Percentiles rank a stretch among this genome's conserved stretches.
These are phyloP conservation scores for Neospermospora avenae DNA, from an alignment of 2,329 filamentous ascomycete genomes.

Conservation along the genomic window DNA sequence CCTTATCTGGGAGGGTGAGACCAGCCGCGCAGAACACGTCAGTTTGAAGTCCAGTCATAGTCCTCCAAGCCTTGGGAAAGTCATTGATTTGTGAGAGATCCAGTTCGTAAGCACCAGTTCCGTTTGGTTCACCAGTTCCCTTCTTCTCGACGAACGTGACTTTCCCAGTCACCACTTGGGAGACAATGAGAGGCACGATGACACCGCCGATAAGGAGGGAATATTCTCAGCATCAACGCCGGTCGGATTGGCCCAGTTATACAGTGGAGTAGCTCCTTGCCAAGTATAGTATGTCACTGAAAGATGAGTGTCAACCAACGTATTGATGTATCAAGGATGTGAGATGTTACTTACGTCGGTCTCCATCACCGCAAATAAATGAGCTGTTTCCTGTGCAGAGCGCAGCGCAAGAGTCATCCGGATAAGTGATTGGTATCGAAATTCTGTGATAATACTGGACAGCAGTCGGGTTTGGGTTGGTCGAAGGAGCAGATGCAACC, in stretches of 20 bases:
- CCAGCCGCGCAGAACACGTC: conserved; percentile 67
- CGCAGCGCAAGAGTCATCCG: conserved; percentile 18
- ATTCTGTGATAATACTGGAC: conserved; percentile 36
- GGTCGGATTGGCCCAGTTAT: conserved; percentile 44
- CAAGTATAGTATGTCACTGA: conserved; percentile 22
- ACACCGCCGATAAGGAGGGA: conserved; percentile 59
- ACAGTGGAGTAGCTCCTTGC: conserved; percentile 5
- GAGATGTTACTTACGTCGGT: conserved; percentile 19
- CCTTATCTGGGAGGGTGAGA: conserved; percentile 61
- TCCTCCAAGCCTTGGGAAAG: conserved; percentile 54
- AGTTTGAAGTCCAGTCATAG: conserved; percentile 57
- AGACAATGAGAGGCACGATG: conserved; percentile 39
- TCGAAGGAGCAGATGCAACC: conserved; percentile 18
- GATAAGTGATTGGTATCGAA: conserved; percentile 8
- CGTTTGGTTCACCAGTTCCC: conserved; percentile 54
- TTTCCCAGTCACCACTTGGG: conserved; percentile 55
- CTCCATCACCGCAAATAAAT: conserved; percentile 22
- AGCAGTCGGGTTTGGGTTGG: conserved; percentile 16
- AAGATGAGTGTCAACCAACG: neutral
- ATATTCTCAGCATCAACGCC: conserved; percentile 52
- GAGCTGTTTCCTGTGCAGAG: conserved; percentile 17
- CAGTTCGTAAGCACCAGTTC: conserved; percentile 64
- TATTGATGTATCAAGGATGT: conserved; percentile 10
- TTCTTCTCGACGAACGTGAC: conserved; percentile 59
- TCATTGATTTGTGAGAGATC: conserved; percentile 53